Conservation (phyloP, 768 basidiomycete species). For the Strobilomyces confusus region DNA sequence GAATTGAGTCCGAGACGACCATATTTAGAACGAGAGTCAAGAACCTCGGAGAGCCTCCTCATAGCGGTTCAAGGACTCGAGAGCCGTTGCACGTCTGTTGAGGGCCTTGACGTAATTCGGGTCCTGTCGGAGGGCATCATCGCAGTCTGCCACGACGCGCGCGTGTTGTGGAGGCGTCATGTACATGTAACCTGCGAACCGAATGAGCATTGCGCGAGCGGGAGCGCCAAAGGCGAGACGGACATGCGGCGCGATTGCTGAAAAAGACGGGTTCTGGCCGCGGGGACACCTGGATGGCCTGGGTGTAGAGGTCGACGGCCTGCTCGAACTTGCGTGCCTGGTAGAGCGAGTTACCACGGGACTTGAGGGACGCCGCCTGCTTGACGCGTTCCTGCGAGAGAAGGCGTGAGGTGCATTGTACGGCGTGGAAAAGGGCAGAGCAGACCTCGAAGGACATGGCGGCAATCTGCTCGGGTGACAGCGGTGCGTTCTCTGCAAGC, state of each 20-base stretch:
- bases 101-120: slow-evolving; percentile 83
- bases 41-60: slow-evolving; percentile 79
- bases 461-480: slow-evolving; percentile 54
- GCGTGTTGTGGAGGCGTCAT: slow-evolving; percentile 82
- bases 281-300: slow-evolving; percentile 69
- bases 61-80: slow-evolving; percentile 69
- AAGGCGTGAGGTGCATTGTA: slow-evolving; percentile 9
- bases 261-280: slow-evolving; percentile 90
- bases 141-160: slow-evolving; percentile 82
- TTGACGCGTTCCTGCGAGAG: slow-evolving; percentile 55
- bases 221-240: slow-evolving; percentile 18
- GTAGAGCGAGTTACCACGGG: slow-evolving; percentile 70
- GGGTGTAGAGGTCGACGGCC: slow-evolving; percentile 66
- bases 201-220: neutral
- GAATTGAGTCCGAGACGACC: neutral
- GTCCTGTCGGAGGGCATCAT: slow-evolving; percentile 82
- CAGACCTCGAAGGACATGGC: slow-evolving; percentile 55
- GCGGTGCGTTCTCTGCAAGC: slow-evolving; percentile 36
- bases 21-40: slow-evolving; percentile 16
- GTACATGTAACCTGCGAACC: slow-evolving; percentile 77
- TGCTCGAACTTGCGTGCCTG: slow-evolving; percentile 53
- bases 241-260: slow-evolving; percentile 96
- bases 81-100: slow-evolving; percentile 82
- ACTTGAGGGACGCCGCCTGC: slow-evolving; percentile 61
- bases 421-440: slow-evolving; percentile 7